phyloP scores from a whole-genome alignment of 1,284 basidiomycete genomes.

The Apiotrichum sp. region DNA sequence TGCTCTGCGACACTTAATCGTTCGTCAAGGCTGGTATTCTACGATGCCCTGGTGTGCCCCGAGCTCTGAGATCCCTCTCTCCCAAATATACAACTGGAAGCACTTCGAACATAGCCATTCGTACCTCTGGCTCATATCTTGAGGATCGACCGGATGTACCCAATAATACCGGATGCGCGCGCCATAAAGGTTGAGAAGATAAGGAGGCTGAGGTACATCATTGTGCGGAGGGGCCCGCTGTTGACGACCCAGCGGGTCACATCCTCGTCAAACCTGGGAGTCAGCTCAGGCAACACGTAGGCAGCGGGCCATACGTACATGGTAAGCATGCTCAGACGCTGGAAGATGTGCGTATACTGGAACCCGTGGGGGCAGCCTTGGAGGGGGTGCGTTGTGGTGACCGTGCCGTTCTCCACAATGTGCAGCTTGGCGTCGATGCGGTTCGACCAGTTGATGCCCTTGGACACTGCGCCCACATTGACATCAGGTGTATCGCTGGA shows the following conservation, averaged over 20 bases:
- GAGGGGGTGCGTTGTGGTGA: neutral
- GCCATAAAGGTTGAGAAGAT: neutral
- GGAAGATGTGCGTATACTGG: neutral
- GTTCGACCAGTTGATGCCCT: neutral
- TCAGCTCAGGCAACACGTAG: neutral
- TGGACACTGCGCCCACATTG: too few relatives aligned
- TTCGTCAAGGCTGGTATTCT: too few relatives aligned
- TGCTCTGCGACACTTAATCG: too few relatives aligned
- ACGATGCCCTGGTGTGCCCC: too few relatives aligned
- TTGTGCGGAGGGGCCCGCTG: neutral
- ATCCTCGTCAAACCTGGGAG: neutral
- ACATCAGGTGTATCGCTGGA: neutral
- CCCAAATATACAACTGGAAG: too few relatives aligned
- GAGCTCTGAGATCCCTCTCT: too few relatives aligned
- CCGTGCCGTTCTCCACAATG: neutral
- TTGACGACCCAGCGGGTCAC: neutral
- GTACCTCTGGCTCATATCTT: too few relatives aligned
- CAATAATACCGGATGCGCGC: neutral
- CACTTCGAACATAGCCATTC: too few relatives aligned
- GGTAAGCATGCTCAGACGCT: neutral
- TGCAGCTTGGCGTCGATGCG: neutral
- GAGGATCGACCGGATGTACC: neutral
- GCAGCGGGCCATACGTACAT: neutral
- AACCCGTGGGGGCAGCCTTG: neutral
- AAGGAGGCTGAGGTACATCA: neutral